These are phyloP conservation scores for Vaccinium myrtillus DNA, from an alignment of 148 eudicot genomes.

Conservation along the genomic window DNA sequence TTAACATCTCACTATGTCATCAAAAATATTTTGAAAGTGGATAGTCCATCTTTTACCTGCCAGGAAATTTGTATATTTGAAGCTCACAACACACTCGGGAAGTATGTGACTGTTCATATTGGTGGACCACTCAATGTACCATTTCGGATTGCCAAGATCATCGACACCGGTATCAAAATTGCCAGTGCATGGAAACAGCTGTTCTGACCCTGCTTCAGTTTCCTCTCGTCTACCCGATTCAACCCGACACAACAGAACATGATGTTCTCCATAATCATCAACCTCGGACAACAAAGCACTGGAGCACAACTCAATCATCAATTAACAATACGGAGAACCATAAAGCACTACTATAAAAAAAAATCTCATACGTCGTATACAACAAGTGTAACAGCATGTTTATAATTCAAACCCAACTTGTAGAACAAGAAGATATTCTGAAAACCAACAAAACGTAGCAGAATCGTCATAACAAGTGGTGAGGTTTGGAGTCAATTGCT, in stretches of 20 bases:
- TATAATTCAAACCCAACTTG: too few species aligned
- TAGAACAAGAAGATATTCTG: too few species aligned
- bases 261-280: slow-evolving; percentile 58
- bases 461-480: too few species aligned
- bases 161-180: slow-evolving; percentile 59
- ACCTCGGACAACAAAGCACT: slow-evolving; percentile 50
- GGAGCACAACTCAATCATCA: slow-evolving; percentile 14
- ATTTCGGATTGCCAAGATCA: slow-evolving; percentile 47
- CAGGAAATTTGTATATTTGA: slow-evolving; percentile 30
- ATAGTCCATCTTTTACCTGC: slow-evolving; percentile 15
- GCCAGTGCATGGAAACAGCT: slow-evolving; percentile 40
- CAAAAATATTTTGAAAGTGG: too few species aligned
- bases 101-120: slow-evolving; percentile 63
- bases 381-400: too few species aligned
- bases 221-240: slow-evolving; percentile 53
- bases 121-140: slow-evolving; percentile 55
- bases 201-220: slow-evolving; percentile 47
- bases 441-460: too few species aligned
- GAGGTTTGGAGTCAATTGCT: too few species aligned
- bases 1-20: too few species aligned
- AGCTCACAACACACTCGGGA: slow-evolving; percentile 63
- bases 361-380: neutral
- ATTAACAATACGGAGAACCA: neutral
- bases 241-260: slow-evolving; percentile 53
- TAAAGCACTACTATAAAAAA: neutral